These are phyloP conservation scores for Aspergillus udagawae DNA, from an alignment of 2,329 filamentous ascomycete species.

Conservation along the genomic window DNA sequence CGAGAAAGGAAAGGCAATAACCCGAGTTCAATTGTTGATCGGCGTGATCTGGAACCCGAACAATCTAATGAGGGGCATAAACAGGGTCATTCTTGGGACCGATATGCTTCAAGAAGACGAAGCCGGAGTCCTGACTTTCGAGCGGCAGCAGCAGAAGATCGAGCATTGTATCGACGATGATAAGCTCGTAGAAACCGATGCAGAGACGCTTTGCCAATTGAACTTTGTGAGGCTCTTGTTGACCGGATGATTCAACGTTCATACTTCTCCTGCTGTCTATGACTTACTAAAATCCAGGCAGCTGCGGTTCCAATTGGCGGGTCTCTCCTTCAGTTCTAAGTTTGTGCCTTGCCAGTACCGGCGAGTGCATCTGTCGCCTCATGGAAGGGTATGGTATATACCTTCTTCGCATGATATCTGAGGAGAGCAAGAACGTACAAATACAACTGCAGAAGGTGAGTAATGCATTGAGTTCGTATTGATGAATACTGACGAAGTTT, in stretches of 20 bases:
- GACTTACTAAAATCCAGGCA: neutral
- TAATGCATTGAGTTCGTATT: neutral
- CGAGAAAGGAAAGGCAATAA: slow-evolving; percentile 21
- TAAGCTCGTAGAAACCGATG: neutral
- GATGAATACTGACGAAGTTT: too few relatives aligned
- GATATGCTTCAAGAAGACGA: slow-evolving; percentile 22
- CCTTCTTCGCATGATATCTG: neutral
- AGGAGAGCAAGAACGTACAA: neutral
- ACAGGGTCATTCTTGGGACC: slow-evolving; percentile 27
- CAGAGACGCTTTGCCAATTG: neutral
- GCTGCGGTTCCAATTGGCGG: neutral
- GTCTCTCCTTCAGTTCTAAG: neutral
- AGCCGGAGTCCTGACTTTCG: slow-evolving; percentile 33
- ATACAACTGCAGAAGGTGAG: neutral
- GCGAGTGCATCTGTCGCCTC: neutral
- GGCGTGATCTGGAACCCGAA: slow-evolving; percentile 18
- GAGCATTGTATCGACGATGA: slow-evolving; percentile 22
- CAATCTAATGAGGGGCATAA: slow-evolving; percentile 14
- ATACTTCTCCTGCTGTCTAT: neutral
- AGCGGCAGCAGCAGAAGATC: slow-evolving; percentile 18
- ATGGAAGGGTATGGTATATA: neutral
- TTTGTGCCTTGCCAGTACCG: neutral
- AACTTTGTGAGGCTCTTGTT: too few relatives aligned
- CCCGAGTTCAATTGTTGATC: slow-evolving; percentile 17
- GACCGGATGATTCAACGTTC: neutral